Evolutionary conservation across 2,329 filamentous ascomycete species (phyloP), one percentile per base, ranked within the genome.

Genomic region (Ustulina deusta): DNA sequence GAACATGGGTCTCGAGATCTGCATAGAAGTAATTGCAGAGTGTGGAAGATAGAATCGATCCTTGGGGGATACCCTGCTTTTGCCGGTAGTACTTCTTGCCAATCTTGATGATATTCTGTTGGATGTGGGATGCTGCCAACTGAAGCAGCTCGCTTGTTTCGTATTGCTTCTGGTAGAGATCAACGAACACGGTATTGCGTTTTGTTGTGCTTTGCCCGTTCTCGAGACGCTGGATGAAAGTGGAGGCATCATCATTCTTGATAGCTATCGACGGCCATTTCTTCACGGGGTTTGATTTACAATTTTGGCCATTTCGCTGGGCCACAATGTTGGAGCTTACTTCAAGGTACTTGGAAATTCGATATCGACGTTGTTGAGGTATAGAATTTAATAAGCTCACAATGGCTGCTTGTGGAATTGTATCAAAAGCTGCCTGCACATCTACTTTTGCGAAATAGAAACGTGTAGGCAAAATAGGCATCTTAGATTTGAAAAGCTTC

Each of bases 1-100:
- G 83, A 15, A 90, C 82, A 29, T 89, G 84, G 6, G 81, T 80
- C 79, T 99, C 96, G 1, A 98, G 86, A 69, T 96, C 90, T 6
- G 93, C 94, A 77, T 99, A 99, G 79, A 98, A 97, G 80, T 97
- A 95, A 80, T 94, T 98, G 83, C 96, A 98, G 5, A 99, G 84
- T 46, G 94, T 84, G 49, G 91, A 92, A 0, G 94, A 97, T 5
- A 99, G 78, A 1, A 97, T 87, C 0, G 94, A 97, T 7, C 96
- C 96, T 78, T 99, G 96, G 0, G 96, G 94, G 44, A 99, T 98
- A 15, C 96, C 96, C 25, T 86, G 83, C 78, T 90, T 95, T 78
- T 99, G 96, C 27, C 93, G 88, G 78, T 96, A 97, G 78, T 90
- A 94, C 72, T 91, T 93, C 81, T 94, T 95, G 55, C 94, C 94